Conservation (phyloP, 2,329 filamentous ascomycete genomes). For the Ascosphaera apis region DNA sequence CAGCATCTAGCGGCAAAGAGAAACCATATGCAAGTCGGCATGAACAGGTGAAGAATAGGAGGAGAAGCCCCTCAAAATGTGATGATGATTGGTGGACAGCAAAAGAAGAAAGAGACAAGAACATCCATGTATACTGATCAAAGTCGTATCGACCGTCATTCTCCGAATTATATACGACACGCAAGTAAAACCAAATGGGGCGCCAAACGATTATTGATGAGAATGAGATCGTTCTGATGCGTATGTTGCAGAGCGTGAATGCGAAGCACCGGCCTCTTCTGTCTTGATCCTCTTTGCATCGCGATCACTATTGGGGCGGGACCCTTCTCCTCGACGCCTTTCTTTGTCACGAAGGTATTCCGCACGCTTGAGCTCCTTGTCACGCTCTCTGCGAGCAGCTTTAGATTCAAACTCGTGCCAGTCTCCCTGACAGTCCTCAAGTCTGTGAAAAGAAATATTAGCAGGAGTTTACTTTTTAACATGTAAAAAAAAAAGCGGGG, state of each 20-base stretch:
- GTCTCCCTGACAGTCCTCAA: constrained; percentile 65
- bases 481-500: neutral
- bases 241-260: no score
- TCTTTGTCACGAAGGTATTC: constrained; percentile 25
- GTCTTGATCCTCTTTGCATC: constrained; percentile 17
- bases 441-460: constrained; percentile 21
- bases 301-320: constrained; percentile 13
- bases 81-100: no score
- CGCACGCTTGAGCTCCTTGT: constrained; percentile 30
- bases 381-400: constrained; percentile 69
- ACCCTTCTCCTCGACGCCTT: constrained; percentile 20
- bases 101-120: no score
- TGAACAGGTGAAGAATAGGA: no score
- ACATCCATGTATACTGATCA: no score
- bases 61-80: no score
- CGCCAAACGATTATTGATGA: neutral
- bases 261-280: constrained; percentile 8
- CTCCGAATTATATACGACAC: neutral
- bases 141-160: no score
- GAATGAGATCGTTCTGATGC: neutral
- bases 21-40: no score
- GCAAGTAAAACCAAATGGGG: neutral
- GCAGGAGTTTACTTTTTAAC: constrained; percentile 8
- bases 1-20: no score
- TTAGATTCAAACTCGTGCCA: constrained; percentile 99